Evolutionary conservation across 805 yeast genomes (phyloP).

Genomic region (Metschnikowia lunata): DNA sequence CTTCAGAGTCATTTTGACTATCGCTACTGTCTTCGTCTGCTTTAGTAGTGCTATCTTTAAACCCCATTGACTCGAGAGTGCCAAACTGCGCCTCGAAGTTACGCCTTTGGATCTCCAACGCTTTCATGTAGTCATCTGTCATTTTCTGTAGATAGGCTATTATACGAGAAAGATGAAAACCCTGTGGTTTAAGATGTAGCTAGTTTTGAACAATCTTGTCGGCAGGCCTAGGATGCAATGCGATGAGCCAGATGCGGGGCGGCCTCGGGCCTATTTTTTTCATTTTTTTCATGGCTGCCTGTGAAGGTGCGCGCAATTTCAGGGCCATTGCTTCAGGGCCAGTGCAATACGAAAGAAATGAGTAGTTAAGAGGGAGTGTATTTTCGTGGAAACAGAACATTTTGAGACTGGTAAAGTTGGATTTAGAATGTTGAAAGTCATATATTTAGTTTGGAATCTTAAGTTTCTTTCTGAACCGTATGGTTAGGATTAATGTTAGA

Average conservation of each 20-base stretch:
- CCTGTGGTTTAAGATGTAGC: neutral
- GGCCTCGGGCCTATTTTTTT: neutral
- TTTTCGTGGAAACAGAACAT: no score
- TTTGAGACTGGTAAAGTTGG: no score
- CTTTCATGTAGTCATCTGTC: conserved; percentile 30
- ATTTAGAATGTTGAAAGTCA: no score
- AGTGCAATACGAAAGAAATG: no score
- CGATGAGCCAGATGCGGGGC: conserved; percentile 6
- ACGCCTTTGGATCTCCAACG: conserved; percentile 49
- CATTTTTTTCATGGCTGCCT: no score
- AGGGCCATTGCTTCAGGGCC: no score
- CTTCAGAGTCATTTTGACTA: conserved; percentile 7
- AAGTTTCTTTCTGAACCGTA: no score
- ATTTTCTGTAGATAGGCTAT: neutral
- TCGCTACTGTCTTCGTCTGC: conserved; percentile 5
- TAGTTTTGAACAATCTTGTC: neutral
- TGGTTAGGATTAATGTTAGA: no score
- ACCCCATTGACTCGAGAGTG: conserved; percentile 50
- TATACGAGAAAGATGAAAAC: neutral
- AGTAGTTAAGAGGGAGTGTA: no score
- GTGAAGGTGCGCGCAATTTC: no score
- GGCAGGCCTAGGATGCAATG: neutral
- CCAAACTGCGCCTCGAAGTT: conserved; percentile 67
- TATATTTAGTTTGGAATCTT: no score
- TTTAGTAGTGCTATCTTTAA: conserved; percentile 30